A percentile compares a stretch with the other conserved stretches of the same genome.
Conservation (phyloP, 1,139 yeast genomes). For the Tardiomyces blankii region DNA sequence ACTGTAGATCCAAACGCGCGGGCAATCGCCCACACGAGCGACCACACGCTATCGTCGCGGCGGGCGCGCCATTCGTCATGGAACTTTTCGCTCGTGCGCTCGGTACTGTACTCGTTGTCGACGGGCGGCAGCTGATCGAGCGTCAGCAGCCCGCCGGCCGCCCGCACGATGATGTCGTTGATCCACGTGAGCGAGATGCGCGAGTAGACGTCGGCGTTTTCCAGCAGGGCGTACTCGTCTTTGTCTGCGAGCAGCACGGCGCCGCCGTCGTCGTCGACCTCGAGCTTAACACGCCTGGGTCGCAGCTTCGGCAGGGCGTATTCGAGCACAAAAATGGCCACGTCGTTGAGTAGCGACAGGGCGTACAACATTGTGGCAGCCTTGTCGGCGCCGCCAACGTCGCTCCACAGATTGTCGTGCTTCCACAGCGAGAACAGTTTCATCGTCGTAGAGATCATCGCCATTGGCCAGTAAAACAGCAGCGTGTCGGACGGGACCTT, state of each 20-base stretch:
- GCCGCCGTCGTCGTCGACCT: neutral
- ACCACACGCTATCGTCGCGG: neutral
- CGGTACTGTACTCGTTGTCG: conserved; percentile 53
- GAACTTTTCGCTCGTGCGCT: conserved; percentile 36
- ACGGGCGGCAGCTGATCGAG: conserved; percentile 68
- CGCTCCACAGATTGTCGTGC: neutral
- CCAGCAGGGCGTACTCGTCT: conserved; percentile 42
- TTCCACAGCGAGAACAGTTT: conserved; percentile 9
- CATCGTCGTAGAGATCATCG: conserved; percentile 33
- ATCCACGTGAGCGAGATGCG: conserved; percentile 76
- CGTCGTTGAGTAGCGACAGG: conserved; percentile 34
- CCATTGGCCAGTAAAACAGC: conserved; percentile 62
- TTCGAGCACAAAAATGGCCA: conserved; percentile 42
- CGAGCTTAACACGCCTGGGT: conserved; percentile 18
- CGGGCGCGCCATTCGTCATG: conserved; percentile 11
- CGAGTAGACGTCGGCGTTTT: conserved; percentile 68
- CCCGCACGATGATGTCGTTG: conserved; percentile 72
- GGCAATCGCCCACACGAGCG: neutral
- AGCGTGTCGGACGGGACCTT: conserved; percentile 54
- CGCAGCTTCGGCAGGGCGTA: conserved; percentile 17
- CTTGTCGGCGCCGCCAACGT: neutral
- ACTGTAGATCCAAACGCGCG: neutral
- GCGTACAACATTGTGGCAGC: neutral
- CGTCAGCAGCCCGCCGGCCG: conserved; percentile 54
- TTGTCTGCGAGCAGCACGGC: conserved; percentile 2